These are phyloP conservation scores for Auricularia cornea DNA, from an alignment of 768 basidiomycete species.

Conservation along the genomic window DNA sequence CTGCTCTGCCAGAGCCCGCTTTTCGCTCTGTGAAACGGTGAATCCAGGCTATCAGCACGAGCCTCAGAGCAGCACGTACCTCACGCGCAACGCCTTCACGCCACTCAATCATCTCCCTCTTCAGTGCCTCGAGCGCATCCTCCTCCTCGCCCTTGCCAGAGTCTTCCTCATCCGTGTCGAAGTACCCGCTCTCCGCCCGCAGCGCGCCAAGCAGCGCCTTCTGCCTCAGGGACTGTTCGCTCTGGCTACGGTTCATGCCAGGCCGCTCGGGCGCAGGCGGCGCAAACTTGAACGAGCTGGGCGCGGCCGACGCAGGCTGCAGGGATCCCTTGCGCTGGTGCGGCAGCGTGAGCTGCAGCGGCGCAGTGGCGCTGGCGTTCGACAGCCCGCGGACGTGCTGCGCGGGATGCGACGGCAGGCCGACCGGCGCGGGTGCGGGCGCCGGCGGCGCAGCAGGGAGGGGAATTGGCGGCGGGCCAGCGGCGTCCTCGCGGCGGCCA, in stretches of 20 bases:
- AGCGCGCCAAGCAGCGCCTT: not conserved
- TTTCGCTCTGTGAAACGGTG: not conserved
- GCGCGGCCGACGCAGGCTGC: not conserved
- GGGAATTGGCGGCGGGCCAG: not conserved
- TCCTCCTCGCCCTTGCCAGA: not conserved
- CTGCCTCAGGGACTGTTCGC: not conserved
- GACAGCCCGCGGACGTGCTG: not conserved
- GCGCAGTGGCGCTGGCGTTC: not conserved
- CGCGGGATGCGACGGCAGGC: not conserved
- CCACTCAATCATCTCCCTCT: not conserved
- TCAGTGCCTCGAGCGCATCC: not conserved
- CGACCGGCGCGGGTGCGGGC: not conserved
- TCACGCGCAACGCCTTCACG: not conserved
- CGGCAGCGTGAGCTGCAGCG: not conserved
- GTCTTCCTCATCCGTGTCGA: not conserved
- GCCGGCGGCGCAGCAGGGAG: not conserved
- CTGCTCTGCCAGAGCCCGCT: not conserved
- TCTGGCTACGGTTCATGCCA: not conserved
- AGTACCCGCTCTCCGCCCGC: not conserved
- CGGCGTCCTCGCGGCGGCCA: not conserved
- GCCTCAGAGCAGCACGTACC: too few relatives aligned
- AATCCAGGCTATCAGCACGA: too few relatives aligned
- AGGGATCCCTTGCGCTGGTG: not conserved
- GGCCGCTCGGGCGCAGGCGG: not conserved
- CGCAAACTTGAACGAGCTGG: not conserved